These are phyloP conservation scores for Hysterium pulicare DNA, from an alignment of 2,329 filamentous ascomycete genomes.

Conservation along the genomic window DNA sequence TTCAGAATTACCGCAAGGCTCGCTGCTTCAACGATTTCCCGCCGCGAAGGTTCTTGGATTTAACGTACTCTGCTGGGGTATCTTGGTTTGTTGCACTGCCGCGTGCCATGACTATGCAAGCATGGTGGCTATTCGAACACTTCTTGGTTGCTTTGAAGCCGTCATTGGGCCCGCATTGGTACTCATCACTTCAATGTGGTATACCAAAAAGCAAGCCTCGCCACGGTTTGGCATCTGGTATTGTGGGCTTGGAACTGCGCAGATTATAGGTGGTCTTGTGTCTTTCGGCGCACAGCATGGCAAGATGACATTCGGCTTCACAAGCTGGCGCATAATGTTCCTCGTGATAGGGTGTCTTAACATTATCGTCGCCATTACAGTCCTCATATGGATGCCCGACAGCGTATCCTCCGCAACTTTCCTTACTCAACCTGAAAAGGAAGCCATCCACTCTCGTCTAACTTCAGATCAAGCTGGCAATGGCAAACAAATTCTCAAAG, in stretches of 20 bases:
- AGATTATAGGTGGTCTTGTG: constrained; percentile 56
- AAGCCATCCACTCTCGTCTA: constrained; percentile 28
- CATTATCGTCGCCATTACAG: constrained; percentile 25
- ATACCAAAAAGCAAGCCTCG: constrained; percentile 61
- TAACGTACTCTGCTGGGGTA: constrained; percentile 45
- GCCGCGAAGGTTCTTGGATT: constrained; percentile 52
- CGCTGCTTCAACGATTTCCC: constrained; percentile 53
- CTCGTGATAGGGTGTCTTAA: constrained; percentile 52
- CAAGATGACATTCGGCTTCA: constrained; percentile 50
- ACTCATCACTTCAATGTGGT: constrained; percentile 65
- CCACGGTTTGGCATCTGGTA: constrained; percentile 43
- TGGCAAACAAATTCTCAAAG: constrained; percentile 63
- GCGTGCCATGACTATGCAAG: constrained; percentile 49
- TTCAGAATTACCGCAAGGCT: constrained; percentile 42
- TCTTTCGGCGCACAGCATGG: constrained; percentile 59
- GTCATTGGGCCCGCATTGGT: constrained; percentile 54
- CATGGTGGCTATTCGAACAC: constrained; percentile 48
- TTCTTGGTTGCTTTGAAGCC: constrained; percentile 54
- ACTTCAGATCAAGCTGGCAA: constrained; percentile 66
- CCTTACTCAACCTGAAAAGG: background rate
- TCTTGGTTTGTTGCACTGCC: constrained; percentile 48
- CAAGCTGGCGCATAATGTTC: constrained; percentile 65
- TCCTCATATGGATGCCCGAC: background rate
- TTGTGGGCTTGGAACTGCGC: constrained; percentile 52
- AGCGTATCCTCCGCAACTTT: background rate